Percentiles rank a stretch among this genome's conserved stretches.
These are phyloP conservation scores for Fusarium tjaetaba DNA, from an alignment of 2,329 filamentous ascomycete genomes.

Conservation along the genomic window DNA sequence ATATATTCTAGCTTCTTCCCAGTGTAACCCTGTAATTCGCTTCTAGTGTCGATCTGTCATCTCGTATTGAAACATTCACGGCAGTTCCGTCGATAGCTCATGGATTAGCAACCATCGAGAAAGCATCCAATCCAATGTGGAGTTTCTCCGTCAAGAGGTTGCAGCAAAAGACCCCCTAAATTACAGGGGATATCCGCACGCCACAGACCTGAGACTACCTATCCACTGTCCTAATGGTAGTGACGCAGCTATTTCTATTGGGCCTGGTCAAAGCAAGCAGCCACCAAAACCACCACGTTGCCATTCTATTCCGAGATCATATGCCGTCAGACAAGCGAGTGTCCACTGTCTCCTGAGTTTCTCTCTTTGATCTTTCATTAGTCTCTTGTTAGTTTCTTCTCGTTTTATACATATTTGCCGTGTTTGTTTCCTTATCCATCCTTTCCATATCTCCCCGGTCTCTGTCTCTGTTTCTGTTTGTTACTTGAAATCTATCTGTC, in stretches of 20 bases:
- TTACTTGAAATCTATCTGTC: neutral
- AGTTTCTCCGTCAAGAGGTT: conserved; percentile 17
- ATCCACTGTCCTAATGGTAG: neutral
- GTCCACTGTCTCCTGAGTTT: conserved; percentile 35
- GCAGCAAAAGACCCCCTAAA: conserved; percentile 12
- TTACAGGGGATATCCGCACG: conserved; percentile 28
- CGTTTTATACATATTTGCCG: neutral
- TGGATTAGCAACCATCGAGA: conserved; percentile 10
- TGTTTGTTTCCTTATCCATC: neutral
- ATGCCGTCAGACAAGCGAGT: conserved; percentile 36
- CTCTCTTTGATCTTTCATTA: conserved; percentile 6
- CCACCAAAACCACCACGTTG: conserved; percentile 35
- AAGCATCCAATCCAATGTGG: neutral
- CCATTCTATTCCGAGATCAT: conserved; percentile 14
- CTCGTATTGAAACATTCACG: conserved; percentile 16
- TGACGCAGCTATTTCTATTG: conserved; percentile 19
- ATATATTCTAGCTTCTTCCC: neutral
- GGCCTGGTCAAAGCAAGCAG: conserved; percentile 20
- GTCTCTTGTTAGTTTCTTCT: neutral
- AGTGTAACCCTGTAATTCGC: conserved; percentile 19
- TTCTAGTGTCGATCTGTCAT: conserved; percentile 1
- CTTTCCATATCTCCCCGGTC: neutral
- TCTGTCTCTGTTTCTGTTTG: neutral
- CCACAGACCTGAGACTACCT: conserved; percentile 18
- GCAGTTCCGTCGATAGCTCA: neutral